phyloP scores from a whole-genome alignment of 1,139 yeast species.

The Taphrina populina region DNA sequence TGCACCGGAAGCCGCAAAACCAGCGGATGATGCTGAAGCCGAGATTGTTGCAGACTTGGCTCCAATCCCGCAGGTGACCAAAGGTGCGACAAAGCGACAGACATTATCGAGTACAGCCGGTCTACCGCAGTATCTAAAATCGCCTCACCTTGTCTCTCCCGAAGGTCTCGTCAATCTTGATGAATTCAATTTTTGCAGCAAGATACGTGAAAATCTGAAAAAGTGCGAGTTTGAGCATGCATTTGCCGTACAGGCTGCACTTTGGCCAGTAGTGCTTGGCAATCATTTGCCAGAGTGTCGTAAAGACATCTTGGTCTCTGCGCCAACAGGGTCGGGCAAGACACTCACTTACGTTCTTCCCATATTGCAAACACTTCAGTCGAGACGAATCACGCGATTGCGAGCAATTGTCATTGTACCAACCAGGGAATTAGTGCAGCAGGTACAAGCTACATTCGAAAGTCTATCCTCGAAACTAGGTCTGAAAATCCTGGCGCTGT shows the following conservation, averaged over 20 bases:
- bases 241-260: slow-evolving; percentile 75
- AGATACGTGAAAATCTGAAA: slow-evolving; percentile 52
- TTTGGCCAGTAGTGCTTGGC: slow-evolving; percentile 57
- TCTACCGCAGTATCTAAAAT: slow-evolving; percentile 61
- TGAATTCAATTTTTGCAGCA: slow-evolving; percentile 44
- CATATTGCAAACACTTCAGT: slow-evolving; percentile 59
- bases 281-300: slow-evolving; percentile 52
- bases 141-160: slow-evolving; percentile 56
- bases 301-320: slow-evolving; percentile 76
- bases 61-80: slow-evolving; percentile 83
- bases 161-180: slow-evolving; percentile 42
- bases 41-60: slow-evolving; percentile 51
- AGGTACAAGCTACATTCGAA: slow-evolving; percentile 67
- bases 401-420: slow-evolving; percentile 84
- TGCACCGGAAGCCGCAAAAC: slow-evolving; percentile 38
- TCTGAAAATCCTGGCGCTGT: slow-evolving; percentile 60
- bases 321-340: slow-evolving; percentile 96
- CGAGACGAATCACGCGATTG: slow-evolving; percentile 67
- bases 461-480: slow-evolving; percentile 66
- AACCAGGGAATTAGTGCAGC: slow-evolving; percentile 80
- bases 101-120: slow-evolving; percentile 29
- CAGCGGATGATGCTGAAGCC: slow-evolving; percentile 38
- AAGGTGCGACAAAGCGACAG: slow-evolving; percentile 48
- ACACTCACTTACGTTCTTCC: slow-evolving; percentile 89
- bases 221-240: slow-evolving; percentile 55